Percentiles rank a stretch among this genome's conserved stretches.
phyloP scores from a whole-genome alignment of 495 filamentous ascomycete species.

The Aspergillus coremiiformis region DNA sequence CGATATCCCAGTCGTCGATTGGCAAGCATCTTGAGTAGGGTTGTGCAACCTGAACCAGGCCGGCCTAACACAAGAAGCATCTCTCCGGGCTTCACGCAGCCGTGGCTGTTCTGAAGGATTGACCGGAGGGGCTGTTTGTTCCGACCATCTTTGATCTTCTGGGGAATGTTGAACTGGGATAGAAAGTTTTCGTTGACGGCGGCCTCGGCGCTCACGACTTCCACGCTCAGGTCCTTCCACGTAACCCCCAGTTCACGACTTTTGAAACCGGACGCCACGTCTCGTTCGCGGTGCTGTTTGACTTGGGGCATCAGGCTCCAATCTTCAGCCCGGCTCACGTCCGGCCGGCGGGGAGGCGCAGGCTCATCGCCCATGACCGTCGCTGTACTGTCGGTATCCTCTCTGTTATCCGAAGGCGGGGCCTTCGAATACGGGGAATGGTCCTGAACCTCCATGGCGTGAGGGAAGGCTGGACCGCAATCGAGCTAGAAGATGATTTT shows the following conservation, averaged over 20 bases:
- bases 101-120: constrained; percentile 37
- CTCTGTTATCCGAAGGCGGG: constrained; percentile 11
- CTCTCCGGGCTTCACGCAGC: constrained; percentile 48
- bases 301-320: constrained; percentile 44
- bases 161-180: constrained; percentile 51
- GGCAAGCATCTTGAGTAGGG: constrained; percentile 55
- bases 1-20: constrained; percentile 56
- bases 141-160: constrained; percentile 30
- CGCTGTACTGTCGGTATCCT: constrained; percentile 28
- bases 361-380: constrained; percentile 23
- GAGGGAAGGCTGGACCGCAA: neutral
- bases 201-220: constrained; percentile 37
- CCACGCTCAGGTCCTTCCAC: constrained; percentile 43
- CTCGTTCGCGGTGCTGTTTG: constrained; percentile 36
- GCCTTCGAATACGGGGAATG: constrained; percentile 9
- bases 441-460: constrained; percentile 22
- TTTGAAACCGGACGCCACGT: constrained; percentile 40
- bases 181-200: constrained; percentile 43
- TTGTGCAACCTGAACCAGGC: constrained; percentile 40
- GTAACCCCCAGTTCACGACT: constrained; percentile 47
- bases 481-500: neutral
- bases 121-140: constrained; percentile 30
- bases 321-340: constrained; percentile 24
- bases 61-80: constrained; percentile 42
- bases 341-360: constrained; percentile 3